These are phyloP conservation scores for Leavenworthia alabamica DNA, from an alignment of 345 rosid species.

Conservation along the genomic window DNA sequence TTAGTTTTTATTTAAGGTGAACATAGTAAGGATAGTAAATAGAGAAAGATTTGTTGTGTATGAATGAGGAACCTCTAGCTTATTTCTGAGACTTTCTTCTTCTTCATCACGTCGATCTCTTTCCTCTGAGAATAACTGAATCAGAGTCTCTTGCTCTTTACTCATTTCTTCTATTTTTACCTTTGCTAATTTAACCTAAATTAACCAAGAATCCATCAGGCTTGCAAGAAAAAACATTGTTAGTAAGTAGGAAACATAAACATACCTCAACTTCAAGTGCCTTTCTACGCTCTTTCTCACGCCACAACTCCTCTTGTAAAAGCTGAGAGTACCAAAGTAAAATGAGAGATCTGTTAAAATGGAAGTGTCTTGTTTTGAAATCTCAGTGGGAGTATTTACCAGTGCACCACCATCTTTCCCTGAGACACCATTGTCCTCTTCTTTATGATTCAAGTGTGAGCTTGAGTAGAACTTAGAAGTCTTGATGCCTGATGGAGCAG, in stretches of 20 bases:
- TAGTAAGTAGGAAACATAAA: background rate
- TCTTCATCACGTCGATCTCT: slow-evolving; percentile 60
- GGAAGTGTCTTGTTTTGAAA: slow-evolving; percentile 12
- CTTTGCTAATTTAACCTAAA: slow-evolving; percentile 46
- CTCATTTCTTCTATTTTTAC: slow-evolving; percentile 49
- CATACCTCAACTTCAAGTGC: slow-evolving; percentile 57
- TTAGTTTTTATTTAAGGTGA: background rate
- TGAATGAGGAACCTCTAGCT: slow-evolving; percentile 47
- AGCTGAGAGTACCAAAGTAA: slow-evolving; percentile 2
- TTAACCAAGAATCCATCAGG: slow-evolving; percentile 20
- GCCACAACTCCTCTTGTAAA: slow-evolving; percentile 32
- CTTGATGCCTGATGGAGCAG: slow-evolving; percentile 27
- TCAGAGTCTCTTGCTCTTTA: slow-evolving; percentile 64
- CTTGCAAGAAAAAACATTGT: too few relatives aligned
- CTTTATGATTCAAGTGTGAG: slow-evolving; percentile 25
- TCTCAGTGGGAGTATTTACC: slow-evolving; percentile 14
- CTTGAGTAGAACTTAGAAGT: slow-evolving; percentile 27
- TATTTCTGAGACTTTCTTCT: slow-evolving; percentile 62
- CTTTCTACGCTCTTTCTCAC: slow-evolving; percentile 45
- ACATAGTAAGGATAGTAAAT: background rate
- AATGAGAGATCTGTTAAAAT: background rate
- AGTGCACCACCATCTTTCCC: slow-evolving; percentile 31
- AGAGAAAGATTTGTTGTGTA: background rate
- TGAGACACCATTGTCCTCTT: slow-evolving; percentile 23
- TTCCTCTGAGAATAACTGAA: slow-evolving; percentile 69